Evolutionary conservation across 2,329 filamentous ascomycete species (phyloP).

Genomic region (Teratosphaeria gauchensis): DNA sequence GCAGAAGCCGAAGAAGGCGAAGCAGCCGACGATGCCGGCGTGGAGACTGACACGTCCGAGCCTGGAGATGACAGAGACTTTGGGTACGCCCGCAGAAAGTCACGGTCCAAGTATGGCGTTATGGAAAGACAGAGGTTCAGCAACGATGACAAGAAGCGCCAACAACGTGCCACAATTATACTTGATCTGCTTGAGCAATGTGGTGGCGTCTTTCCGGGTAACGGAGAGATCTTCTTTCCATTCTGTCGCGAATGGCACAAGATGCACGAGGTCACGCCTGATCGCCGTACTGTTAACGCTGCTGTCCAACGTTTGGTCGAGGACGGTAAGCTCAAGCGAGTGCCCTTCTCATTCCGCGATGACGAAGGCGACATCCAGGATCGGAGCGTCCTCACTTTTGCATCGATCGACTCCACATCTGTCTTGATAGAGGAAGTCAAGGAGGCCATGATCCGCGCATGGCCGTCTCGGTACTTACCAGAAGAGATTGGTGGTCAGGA

Average conservation of each 20-base stretch:
- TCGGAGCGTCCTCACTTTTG: constrained; percentile 41
- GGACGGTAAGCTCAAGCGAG: constrained; percentile 41
- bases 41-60: not conserved
- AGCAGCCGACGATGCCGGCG: not conserved
- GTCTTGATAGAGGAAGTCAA: constrained; percentile 40
- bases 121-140: not conserved
- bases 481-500: constrained; percentile 27
- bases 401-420: constrained; percentile 36
- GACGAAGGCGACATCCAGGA: constrained; percentile 39
- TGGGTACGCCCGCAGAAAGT: not conserved
- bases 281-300: constrained; percentile 43
- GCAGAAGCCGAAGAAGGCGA: not conserved
- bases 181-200: constrained; percentile 34
- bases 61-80: not conserved
- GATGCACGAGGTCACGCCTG: constrained; percentile 36
- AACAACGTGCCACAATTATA: constrained; percentile 1
- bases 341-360: constrained; percentile 43
- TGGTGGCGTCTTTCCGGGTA: constrained; percentile 48
- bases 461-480: constrained; percentile 37
- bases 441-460: constrained; percentile 38
- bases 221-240: constrained; percentile 45
- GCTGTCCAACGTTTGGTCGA: constrained; percentile 42
- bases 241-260: constrained; percentile 46
- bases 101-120: not conserved
- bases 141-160: not conserved